Percentiles rank a stretch among this genome's conserved stretches.
phyloP scores from a whole-genome alignment of 2,329 filamentous ascomycete species.

The Xylogone sp. region DNA sequence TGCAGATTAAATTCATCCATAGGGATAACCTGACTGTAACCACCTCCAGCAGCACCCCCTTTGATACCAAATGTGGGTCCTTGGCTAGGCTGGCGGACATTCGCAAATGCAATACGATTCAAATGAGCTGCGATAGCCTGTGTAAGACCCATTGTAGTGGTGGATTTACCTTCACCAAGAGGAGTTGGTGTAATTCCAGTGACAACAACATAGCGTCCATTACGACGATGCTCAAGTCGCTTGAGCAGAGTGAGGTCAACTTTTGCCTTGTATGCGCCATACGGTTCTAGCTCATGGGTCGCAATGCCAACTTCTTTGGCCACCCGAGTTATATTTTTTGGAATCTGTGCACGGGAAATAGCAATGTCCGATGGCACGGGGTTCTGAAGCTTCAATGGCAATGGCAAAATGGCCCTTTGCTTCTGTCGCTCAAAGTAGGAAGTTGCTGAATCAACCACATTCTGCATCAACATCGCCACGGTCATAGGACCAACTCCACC shows the following conservation, averaged over 20 bases:
- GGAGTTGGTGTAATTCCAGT: slow-evolving; percentile 96
- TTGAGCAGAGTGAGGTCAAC: slow-evolving; percentile 79
- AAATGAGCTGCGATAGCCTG: slow-evolving; percentile 90
- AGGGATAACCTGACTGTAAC: slow-evolving; percentile 97
- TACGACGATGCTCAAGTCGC: slow-evolving; percentile 78
- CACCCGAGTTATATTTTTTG: slow-evolving; percentile 85
- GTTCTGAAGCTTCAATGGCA: slow-evolving; percentile 74
- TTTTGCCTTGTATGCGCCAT: slow-evolving; percentile 94
- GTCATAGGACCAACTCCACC: slow-evolving; percentile 99
- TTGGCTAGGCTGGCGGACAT: slow-evolving; percentile 94
- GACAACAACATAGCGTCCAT: slow-evolving; percentile 89
- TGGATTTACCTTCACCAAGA: slow-evolving; percentile 96
- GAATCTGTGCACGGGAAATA: slow-evolving; percentile 81
- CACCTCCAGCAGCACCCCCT: slow-evolving; percentile 92
- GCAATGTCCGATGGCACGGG: slow-evolving; percentile 96
- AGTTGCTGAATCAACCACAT: slow-evolving; percentile 84
- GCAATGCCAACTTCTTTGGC: slow-evolving; percentile 86
- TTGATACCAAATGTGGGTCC: slow-evolving; percentile 99
- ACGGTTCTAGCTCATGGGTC: slow-evolving; percentile 86
- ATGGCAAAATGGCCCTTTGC: slow-evolving; percentile 70
- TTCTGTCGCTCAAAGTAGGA: slow-evolving; percentile 81
- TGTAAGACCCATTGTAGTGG: slow-evolving; percentile 91
- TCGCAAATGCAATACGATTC: slow-evolving; percentile 86
- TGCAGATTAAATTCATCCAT: slow-evolving; percentile 99
- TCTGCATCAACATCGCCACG: slow-evolving; percentile 95